Evolutionary conservation across 2,329 filamentous ascomycete species (phyloP), one percentile per base, ranked within the genome.

Genomic region (Cladosporium halotolerans): DNA sequence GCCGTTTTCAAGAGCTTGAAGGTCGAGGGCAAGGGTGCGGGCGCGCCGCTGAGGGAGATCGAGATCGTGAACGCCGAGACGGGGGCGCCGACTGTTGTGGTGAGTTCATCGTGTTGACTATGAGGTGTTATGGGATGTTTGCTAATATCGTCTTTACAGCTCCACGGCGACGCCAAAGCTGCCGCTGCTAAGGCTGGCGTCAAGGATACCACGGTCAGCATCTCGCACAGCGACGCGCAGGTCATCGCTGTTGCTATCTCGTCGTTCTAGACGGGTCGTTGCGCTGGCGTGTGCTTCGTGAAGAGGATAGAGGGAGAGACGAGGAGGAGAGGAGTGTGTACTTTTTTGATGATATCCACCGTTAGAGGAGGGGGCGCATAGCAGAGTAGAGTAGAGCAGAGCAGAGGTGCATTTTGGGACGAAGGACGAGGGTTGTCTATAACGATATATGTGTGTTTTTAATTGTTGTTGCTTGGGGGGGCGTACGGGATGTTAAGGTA

Each of bases 1-100:
- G 93, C 93, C 28, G 91, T 99, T 1, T 99, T 99, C 80, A 99
- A 99, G 82, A 90, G 89, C 36, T 79, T 99, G 11, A 90, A 91
- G 61, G 91, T 97, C 10, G 75, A 80, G 62, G 86, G 91, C 72
- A 85, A 88, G 73, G 93, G 93, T 57, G 91, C 87, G 9, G 93
- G 95, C 60, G 92, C 93, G 55, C 79, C 89, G 13, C 72, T 99
- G 73, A 93, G 86, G 77, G 91, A 97, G 40, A 99, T 99, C 75
- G 95, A 99, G 75, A 92, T 99, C 63, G 72, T 82, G 57, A 85
- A 84, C 64, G 85, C 91, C 66, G 84, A 87, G 60, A 86, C 82
- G 43, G 93, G 93, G 55, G 90, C 86, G 36, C 93, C 93, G 9
- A 78, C 81, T 60, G 93, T 97, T 58, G 81, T 81, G 70, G 91